Percentiles rank a stretch among this genome's conserved stretches.
Evolutionary conservation across 2,329 filamentous ascomycete genomes (phyloP).

Genomic region (Sclerotinia glacialis): DNA sequence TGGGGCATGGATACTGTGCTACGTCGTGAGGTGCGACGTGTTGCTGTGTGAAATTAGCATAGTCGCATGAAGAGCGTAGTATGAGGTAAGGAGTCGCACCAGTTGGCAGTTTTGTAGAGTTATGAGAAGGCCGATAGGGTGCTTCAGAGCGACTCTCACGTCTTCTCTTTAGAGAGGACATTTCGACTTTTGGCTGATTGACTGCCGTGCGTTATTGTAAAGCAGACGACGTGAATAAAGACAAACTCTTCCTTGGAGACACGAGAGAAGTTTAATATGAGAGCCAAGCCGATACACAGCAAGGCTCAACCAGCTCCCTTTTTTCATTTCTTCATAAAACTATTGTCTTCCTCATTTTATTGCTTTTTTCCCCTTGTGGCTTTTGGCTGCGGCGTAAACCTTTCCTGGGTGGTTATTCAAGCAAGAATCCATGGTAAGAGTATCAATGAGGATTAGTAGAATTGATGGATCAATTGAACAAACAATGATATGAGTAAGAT

Average conservation of each 20-base stretch:
- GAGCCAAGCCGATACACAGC: neutral
- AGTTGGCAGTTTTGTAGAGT: neutral
- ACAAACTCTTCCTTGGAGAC: neutral
- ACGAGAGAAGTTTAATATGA: neutral
- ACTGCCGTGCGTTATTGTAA: neutral
- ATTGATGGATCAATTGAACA: neutral
- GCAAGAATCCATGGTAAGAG: neutral
- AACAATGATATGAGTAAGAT: too few relatives aligned
- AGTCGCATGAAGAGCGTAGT: neutral
- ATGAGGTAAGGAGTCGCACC: neutral
- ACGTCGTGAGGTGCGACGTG: slow-evolving; percentile 8
- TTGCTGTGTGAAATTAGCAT: neutral
- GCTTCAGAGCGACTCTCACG: neutral
- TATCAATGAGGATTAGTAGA: neutral
- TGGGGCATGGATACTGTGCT: neutral
- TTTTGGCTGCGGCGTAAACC: neutral
- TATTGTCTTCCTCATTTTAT: neutral
- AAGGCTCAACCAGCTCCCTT: neutral
- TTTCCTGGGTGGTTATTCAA: neutral
- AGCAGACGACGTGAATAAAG: neutral
- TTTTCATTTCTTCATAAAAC: neutral
- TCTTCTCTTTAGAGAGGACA: neutral
- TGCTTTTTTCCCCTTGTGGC: slow-evolving; percentile 6
- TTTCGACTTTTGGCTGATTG: neutral
- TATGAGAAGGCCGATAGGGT: neutral